Evolutionary conservation across 2,329 filamentous ascomycete species (phyloP).

Genomic region (Microcyclosporella mali): DNA sequence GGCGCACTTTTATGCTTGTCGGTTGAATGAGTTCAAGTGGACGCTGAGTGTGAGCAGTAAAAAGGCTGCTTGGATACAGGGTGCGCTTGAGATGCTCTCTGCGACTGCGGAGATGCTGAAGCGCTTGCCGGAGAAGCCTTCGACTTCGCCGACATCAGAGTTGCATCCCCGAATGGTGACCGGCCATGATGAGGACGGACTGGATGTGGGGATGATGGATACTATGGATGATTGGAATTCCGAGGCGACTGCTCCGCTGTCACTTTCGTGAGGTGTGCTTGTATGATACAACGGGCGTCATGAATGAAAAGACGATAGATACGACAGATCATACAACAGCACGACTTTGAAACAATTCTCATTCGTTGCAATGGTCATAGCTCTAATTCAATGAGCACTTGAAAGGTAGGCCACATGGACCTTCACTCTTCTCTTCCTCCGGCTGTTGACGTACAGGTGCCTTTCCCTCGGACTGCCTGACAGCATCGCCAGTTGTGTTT

Average conservation of each 20-base stretch:
- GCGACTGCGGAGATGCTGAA: constrained; percentile 40
- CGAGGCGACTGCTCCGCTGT: too few species aligned
- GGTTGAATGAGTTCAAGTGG: constrained; percentile 88
- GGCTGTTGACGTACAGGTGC: constrained; percentile 26
- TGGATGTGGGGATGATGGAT: too few species aligned
- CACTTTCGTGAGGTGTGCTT: too few species aligned
- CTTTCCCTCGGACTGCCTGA: constrained; percentile 5
- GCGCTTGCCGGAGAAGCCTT: constrained; percentile 40
- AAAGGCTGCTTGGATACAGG: constrained; percentile 49
- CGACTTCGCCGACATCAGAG: too few species aligned
- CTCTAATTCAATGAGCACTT: constrained; percentile 64
- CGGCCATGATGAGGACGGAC: too few species aligned
- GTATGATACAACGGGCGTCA: too few species aligned
- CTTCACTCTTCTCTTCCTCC: constrained; percentile 50
- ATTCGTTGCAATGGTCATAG: too few species aligned
- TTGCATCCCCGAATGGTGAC: too few species aligned
- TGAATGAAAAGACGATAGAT: too few species aligned
- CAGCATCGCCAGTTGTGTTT: constrained; percentile 10
- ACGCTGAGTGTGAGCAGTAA: constrained; percentile 81
- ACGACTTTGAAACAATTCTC: too few species aligned
- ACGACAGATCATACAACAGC: too few species aligned
- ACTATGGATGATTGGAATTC: too few species aligned
- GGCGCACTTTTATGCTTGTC: constrained; percentile 81
- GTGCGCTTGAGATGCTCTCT: constrained; percentile 42
- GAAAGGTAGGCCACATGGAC: constrained; percentile 69